A percentile compares a stretch with the other conserved stretches of the same genome.
Conservation (phyloP, 2,329 filamentous ascomycete genomes). For the Colletotrichum caudatum region DNA sequence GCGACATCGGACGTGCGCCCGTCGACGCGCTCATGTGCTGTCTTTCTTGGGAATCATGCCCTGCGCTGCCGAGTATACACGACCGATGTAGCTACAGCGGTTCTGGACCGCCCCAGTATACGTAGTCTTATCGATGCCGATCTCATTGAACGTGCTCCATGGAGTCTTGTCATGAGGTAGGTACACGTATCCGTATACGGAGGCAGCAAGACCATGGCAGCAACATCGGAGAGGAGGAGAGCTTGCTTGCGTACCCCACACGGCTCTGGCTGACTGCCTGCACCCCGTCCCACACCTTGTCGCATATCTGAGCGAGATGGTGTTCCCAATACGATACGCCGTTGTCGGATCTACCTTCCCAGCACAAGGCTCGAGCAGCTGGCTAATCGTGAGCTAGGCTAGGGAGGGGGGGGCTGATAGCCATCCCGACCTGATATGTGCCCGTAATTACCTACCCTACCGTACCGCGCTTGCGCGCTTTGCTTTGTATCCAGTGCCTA, state of each 20-base stretch:
- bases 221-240: background rate
- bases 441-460: no score
- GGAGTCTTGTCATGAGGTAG: background rate
- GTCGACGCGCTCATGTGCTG: constrained; percentile 19
- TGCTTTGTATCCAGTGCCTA: constrained; percentile 28
- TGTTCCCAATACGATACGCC: constrained; percentile 14
- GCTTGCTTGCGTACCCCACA: background rate
- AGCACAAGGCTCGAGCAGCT: constrained; percentile 16
- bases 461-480: constrained; percentile 24
- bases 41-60: constrained; percentile 16
- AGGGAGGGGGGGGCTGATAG: constrained; percentile 6
- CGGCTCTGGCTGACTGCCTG: background rate
- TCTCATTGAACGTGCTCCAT: background rate
- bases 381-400: constrained; percentile 29
- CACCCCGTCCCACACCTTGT: constrained; percentile 18
- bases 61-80: background rate
- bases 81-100: constrained; percentile 4
- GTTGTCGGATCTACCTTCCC: constrained; percentile 28
- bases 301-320: constrained; percentile 14
- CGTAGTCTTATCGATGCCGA: background rate
- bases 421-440: constrained; percentile 9
- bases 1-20: constrained; percentile 36
- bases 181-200: no score
- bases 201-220: background rate
- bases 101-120: constrained; percentile 10